Base-by-base conservation (phyloP, 1,284 basidiomycete genomes). In the Irpex sp. region DNA sequence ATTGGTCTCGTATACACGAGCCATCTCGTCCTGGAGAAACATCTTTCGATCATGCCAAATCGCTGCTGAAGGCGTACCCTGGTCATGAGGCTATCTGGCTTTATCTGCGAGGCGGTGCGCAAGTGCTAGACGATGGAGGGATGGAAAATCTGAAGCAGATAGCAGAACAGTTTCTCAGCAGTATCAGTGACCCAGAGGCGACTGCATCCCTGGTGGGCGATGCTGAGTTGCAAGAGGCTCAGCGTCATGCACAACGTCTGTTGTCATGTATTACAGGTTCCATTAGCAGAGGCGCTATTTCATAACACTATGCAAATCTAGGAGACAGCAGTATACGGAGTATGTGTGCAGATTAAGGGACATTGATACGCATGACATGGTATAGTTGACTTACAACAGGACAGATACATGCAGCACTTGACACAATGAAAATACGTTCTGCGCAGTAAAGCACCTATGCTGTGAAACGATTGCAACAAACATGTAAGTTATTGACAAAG, bases 1-100 rank as follows among this genome's bases (percentile, higher is more conserved):
- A 15, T 40, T 56, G 2, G 37, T 38, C 8, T 57, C 60, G 9
- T 59, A 26, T 31, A 19, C 6, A 34, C 9, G 55, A 57, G 13
- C 26, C 19, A 13, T 15, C 26, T 26, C 26, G 26, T n/a, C 19
- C 48, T 36, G 40, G 40, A 44, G 40, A 44, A 44, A 34, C n/a
- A 9, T 6, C 54, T 31, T 48, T 58, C 17, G 19, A 54, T 9
- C 48, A 88, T 67, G 82, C 84, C 15, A 64, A 78, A 40, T 76
- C 77, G 8, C 79, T 89, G 31, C 70, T 87, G 8, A 66, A 67
- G 19, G 66, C 75, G 31, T 87, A 82, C 68, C 82, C 86, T 4
- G 66, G 76, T 44, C 84, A 87, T 64, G 85, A 89, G 68, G 73
- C 86, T 0, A 76, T 89, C 34, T 88, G 87, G 87, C 74, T 85